These are phyloP conservation scores for Lablab purpureus DNA, from an alignment of 306 rosid species.

Conservation along the genomic window DNA sequence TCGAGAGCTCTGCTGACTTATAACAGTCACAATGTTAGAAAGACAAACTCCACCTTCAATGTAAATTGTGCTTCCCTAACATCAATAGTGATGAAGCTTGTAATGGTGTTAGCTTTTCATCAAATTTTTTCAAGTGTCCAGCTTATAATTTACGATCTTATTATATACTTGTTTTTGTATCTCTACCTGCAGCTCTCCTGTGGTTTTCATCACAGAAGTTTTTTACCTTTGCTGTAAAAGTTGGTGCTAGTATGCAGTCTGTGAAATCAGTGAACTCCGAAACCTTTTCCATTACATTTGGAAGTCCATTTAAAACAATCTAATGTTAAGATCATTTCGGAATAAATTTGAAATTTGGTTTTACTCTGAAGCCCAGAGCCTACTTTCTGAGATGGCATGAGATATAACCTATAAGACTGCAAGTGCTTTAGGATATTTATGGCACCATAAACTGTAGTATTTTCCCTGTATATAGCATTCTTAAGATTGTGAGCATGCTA, in stretches of 20 bases:
- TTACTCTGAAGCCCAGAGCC: too few relatives aligned
- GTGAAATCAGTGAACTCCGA: neutral
- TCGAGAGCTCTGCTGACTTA: neutral
- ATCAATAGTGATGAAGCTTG: conserved; percentile 18
- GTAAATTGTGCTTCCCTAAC: neutral
- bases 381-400: neutral
- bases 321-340: too few relatives aligned
- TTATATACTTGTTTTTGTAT: conserved; percentile 37
- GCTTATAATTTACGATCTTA: conserved; percentile 20
- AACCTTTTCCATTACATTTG: too few relatives aligned
- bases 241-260: neutral
- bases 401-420: neutral
- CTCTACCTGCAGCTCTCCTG: conserved; percentile 82
- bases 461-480: neutral
- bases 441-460: conserved; percentile 6
- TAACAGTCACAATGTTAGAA: neutral
- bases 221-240: neutral
- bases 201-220: conserved; percentile 70
- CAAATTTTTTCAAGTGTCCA: neutral
- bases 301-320: too few relatives aligned
- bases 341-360: too few relatives aligned
- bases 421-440: neutral
- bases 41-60: neutral
- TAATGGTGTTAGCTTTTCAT: conserved; percentile 27
- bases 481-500: neutral